Conservation (phyloP, 2,329 filamentous ascomycete genomes). For the Metarhizium brunneum region DNA sequence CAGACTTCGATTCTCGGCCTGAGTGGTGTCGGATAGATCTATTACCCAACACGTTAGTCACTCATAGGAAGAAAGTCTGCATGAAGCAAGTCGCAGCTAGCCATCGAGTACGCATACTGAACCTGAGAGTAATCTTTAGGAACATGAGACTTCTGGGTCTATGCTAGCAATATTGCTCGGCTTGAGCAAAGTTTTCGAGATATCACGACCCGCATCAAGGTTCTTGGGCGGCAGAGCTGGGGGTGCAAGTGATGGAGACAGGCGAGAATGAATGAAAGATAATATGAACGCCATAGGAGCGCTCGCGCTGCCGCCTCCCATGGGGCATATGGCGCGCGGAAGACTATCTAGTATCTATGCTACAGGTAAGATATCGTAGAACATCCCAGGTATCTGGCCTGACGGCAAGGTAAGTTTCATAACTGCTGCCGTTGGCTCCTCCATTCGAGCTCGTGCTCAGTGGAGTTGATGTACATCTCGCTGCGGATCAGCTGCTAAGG, state of each 20-base stretch:
- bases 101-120: slow-evolving; percentile 26
- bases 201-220: slow-evolving; percentile 21
- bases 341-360: too few species aligned
- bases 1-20: slow-evolving; percentile 9
- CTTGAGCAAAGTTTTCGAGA: slow-evolving; percentile 25
- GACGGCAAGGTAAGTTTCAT: not conserved
- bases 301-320: too few species aligned
- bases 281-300: too few species aligned
- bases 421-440: not conserved
- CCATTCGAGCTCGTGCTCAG: not conserved
- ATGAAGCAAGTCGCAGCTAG: slow-evolving; percentile 17
- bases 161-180: slow-evolving; percentile 21
- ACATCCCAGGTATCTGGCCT: not conserved
- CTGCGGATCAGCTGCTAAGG: not conserved
- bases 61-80: not conserved
- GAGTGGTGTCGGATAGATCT: slow-evolving; percentile 10
- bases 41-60: not conserved
- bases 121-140: slow-evolving; percentile 14
- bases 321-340: too few species aligned
- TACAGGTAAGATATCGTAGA: too few species aligned
- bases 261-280: not conserved
- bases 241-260: not conserved
- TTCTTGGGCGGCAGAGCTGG: slow-evolving; percentile 15
- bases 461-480: not conserved
- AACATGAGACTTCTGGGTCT: slow-evolving; percentile 28